These are phyloP conservation scores for Paramyrothecium roridum DNA, from an alignment of 2,329 filamentous ascomycete species.

Conservation along the genomic window DNA sequence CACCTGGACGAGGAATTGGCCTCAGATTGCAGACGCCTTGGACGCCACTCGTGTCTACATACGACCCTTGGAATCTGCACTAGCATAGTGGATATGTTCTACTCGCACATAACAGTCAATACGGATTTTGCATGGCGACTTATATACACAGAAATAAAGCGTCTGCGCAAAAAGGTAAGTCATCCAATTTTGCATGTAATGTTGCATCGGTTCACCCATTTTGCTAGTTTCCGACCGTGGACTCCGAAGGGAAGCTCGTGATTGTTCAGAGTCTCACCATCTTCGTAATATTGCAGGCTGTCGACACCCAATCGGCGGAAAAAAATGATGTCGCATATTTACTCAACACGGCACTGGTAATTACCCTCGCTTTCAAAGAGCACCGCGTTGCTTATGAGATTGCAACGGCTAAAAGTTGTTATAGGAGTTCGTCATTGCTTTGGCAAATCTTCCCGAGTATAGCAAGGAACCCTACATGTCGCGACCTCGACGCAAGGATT, in stretches of 20 bases:
- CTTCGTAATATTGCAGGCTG: constrained; percentile 3
- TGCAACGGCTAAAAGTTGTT: not conserved
- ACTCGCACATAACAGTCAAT: not conserved
- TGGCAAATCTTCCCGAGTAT: not conserved
- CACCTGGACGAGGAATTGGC: constrained; percentile 3
- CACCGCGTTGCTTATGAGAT: not conserved
- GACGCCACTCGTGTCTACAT: constrained; percentile 1
- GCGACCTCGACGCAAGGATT: not conserved
- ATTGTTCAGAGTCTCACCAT: constrained; percentile 1
- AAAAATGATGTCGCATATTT: not conserved
- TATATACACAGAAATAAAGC: not conserved
- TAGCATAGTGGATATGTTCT: constrained; percentile 4
- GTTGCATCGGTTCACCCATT: not conserved
- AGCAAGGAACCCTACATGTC: not conserved
- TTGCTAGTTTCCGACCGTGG: not conserved
- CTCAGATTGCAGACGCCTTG: not conserved
- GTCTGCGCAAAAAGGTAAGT: not conserved
- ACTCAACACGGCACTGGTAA: not conserved
- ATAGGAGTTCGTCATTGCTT: not conserved
- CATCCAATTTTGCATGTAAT: not conserved
- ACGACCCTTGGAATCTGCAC: constrained; percentile 4
- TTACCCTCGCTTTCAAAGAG: not conserved
- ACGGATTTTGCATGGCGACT: constrained; percentile 1
- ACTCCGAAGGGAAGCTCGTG: not conserved
- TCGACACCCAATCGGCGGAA: not conserved